These are phyloP conservation scores for Taphrina wiesneri DNA, from an alignment of 1,139 yeast species.

Conservation along the genomic window DNA sequence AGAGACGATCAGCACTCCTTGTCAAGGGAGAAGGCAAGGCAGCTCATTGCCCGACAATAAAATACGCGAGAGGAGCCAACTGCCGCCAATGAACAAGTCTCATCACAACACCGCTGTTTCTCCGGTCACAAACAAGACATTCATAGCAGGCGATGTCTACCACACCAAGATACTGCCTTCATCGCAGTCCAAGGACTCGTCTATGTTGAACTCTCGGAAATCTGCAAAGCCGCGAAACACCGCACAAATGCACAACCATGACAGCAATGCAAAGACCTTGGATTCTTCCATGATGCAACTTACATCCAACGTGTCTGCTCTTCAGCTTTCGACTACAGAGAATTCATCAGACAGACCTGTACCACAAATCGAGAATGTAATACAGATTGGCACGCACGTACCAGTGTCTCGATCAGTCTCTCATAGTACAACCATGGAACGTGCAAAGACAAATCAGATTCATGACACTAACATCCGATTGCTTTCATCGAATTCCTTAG, in stretches of 20 bases:
- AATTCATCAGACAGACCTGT: neutral
- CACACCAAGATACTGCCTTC: neutral
- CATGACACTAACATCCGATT: neutral
- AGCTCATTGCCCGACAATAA: no score
- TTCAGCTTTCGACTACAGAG: neutral
- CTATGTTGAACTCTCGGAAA: no score
- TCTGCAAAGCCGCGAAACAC: no score
- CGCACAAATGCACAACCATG: no score
- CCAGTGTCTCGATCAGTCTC: neutral
- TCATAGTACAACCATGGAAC: neutral
- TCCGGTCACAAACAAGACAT: neutral
- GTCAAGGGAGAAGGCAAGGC: no score
- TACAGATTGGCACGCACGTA: neutral
- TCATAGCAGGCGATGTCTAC: neutral
- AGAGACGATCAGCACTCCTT: neutral
- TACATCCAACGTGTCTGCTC: neutral
- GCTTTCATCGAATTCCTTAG: neutral
- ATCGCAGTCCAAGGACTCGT: neutral
- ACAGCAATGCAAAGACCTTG: neutral
- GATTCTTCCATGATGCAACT: neutral
- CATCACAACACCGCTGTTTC: neutral
- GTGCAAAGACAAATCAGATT: neutral
- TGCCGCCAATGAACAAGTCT: no score
- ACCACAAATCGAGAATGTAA: neutral
- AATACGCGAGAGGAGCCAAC: no score